Conservation (phyloP, 345 rosid species). For the Eucalyptus tenuipes region DNA sequence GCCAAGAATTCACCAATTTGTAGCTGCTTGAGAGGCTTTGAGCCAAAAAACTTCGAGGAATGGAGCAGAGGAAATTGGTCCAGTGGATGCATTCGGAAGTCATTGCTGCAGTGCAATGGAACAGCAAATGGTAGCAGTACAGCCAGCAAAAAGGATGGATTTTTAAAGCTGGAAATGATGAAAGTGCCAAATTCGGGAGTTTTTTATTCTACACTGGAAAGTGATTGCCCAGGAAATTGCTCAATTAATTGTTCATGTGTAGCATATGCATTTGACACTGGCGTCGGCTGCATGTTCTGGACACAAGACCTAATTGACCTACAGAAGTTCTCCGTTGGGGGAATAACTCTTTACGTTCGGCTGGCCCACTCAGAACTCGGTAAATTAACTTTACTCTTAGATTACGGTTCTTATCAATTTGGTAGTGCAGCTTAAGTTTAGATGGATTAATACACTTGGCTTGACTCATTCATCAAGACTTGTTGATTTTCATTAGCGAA, state of each 20-base stretch:
- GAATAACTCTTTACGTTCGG: constrained; percentile 1
- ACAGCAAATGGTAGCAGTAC: not conserved
- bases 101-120: constrained; percentile 1
- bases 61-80: constrained; percentile 14
- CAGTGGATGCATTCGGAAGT: constrained; percentile 10
- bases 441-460: not conserved
- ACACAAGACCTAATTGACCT: not conserved
- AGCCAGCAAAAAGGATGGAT: constrained; percentile 1
- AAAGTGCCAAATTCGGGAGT: not conserved
- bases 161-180: not conserved
- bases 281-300: constrained; percentile 11
- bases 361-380: constrained; percentile 4
- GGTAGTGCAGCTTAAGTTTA: not conserved
- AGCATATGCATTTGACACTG: constrained; percentile 8
- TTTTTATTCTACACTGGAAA: not conserved
- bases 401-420: not conserved
- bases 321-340: not conserved
- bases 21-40: constrained; percentile 4
- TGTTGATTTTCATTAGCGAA: not conserved
- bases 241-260: constrained; percentile 12
- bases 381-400: not conserved
- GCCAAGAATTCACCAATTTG: constrained; percentile 2
- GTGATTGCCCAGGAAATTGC: constrained; percentile 3
- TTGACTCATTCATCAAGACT: not conserved
- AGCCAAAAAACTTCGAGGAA: not conserved